A percentile compares a stretch with the other conserved stretches of the same genome.
Evolutionary conservation across 495 filamentous ascomycete species (phyloP).

Genomic region (Geopyxis carbonaria): DNA sequence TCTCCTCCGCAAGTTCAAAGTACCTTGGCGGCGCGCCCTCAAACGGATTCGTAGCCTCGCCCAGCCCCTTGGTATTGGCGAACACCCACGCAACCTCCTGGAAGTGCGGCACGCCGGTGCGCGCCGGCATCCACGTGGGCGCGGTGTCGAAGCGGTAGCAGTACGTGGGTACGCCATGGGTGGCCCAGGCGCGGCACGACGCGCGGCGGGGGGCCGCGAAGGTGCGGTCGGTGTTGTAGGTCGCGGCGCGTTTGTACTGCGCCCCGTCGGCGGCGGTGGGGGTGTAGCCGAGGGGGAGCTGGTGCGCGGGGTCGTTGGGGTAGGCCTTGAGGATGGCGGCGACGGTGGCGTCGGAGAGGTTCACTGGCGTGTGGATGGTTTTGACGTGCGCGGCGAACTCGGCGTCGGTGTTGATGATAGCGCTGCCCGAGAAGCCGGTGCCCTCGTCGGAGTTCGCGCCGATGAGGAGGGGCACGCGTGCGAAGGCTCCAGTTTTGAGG

Average conservation of each 20-base stretch:
- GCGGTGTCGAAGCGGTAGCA: constrained; percentile 32
- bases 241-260: constrained; percentile 24
- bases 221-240: constrained; percentile 26
- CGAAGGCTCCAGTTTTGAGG: constrained; percentile 30
- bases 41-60: no score
- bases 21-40: no score
- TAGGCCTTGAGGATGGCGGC: constrained; percentile 17
- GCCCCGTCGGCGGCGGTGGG: constrained; percentile 18
- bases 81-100: neutral
- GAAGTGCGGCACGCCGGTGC: neutral
- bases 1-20: neutral
- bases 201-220: constrained; percentile 28
- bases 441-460: constrained; percentile 47
- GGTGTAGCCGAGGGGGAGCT: constrained; percentile 24
- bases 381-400: constrained; percentile 28
- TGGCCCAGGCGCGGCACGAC: constrained; percentile 28
- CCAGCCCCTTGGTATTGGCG: neutral
- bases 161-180: constrained; percentile 25
- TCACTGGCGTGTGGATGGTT: constrained; percentile 13
- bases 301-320: constrained; percentile 19
- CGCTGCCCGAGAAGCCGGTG: constrained; percentile 32
- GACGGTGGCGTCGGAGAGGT: constrained; percentile 19
- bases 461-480: constrained; percentile 35
- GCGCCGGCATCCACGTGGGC: neutral
- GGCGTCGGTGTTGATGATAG: constrained; percentile 30